These are phyloP conservation scores for Zopfia rhizophila DNA, from an alignment of 2,329 filamentous ascomycete genomes.

Conservation along the genomic window DNA sequence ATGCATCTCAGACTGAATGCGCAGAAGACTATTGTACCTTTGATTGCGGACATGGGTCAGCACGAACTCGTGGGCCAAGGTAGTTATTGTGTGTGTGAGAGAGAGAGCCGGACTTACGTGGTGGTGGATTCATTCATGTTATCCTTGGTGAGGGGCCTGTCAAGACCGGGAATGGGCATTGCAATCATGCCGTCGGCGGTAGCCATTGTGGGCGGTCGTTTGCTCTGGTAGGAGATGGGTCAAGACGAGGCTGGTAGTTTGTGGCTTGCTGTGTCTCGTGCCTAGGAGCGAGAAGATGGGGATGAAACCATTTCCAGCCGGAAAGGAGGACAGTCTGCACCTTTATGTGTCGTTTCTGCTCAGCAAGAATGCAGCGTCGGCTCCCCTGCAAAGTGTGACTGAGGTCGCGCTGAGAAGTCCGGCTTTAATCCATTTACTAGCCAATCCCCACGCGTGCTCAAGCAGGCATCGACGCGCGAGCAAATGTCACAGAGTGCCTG, in stretches of 20 bases:
- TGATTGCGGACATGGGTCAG: conserved; percentile 13
- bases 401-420: too few species aligned
- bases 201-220: conserved; percentile 7
- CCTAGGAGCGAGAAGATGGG: conserved; percentile 1
- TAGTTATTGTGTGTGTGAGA: too few species aligned
- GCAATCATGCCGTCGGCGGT: conserved; percentile 8
- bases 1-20: conserved; percentile 16
- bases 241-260: conserved; percentile 8
- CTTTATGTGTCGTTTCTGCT: too few species aligned
- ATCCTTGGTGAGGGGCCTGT: conserved; percentile 14
- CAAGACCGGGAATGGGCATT: conserved; percentile 12
- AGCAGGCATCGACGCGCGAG: too few species aligned
- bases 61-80: conserved; percentile 6
- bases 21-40: conserved; percentile 19
- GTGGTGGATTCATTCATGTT: conserved; percentile 15
- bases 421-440: too few species aligned
- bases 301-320: conserved; percentile 8
- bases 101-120: conserved; percentile 17
- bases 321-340: too few species aligned
- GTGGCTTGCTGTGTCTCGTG: not conserved
- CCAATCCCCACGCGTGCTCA: too few species aligned
- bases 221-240: too few species aligned
- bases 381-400: too few species aligned
- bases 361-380: too few species aligned
- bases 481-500: too few species aligned